Conservation (phyloP, 129 eudicot species). For the Dittrichia graveolens region DNA sequence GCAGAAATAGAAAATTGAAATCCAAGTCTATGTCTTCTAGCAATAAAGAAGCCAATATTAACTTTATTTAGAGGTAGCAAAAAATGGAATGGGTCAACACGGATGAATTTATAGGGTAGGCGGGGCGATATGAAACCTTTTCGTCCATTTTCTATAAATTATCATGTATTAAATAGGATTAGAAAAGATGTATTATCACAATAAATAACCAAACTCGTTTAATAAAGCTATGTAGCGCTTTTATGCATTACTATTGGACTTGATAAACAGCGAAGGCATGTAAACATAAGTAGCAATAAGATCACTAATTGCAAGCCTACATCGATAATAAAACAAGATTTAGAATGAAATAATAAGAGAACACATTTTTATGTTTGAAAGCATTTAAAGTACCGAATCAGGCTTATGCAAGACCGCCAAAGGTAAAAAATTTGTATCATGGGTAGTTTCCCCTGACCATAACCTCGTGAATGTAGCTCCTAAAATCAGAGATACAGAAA, state of each 20-base stretch:
- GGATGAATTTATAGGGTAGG: not conserved
- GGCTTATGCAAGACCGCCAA: conserved; percentile 59
- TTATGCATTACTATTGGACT: not conserved
- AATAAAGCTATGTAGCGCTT: too few relatives aligned
- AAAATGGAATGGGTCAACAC: not conserved
- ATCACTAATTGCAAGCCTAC: conserved; percentile 13
- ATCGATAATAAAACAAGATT: conserved; percentile 1
- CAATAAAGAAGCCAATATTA: not conserved
- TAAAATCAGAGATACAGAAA: conserved; percentile 37
- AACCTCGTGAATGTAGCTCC: conserved; percentile 57
- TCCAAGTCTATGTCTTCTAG: conserved; percentile 6
- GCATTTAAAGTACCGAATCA: conserved; percentile 49
- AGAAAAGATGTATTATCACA: too few relatives aligned
- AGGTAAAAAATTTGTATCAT: conserved; percentile 48
- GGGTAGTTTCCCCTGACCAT: conserved; percentile 72
- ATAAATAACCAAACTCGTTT: too few relatives aligned
- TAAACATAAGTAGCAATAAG: conserved; percentile 17
- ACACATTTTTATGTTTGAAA: not conserved
- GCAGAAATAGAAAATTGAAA: conserved; percentile 14
- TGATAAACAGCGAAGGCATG: not conserved
- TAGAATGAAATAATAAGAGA: not conserved
- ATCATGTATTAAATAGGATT: too few relatives aligned
- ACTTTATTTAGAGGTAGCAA: not conserved
- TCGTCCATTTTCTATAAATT: too few relatives aligned
- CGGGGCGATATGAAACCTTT: too few relatives aligned